Percentiles rank a stretch among this genome's conserved stretches.
These are phyloP conservation scores for Globisporangium apiculatum DNA, from an alignment of 352 stramenopile genomes.

Conservation along the genomic window DNA sequence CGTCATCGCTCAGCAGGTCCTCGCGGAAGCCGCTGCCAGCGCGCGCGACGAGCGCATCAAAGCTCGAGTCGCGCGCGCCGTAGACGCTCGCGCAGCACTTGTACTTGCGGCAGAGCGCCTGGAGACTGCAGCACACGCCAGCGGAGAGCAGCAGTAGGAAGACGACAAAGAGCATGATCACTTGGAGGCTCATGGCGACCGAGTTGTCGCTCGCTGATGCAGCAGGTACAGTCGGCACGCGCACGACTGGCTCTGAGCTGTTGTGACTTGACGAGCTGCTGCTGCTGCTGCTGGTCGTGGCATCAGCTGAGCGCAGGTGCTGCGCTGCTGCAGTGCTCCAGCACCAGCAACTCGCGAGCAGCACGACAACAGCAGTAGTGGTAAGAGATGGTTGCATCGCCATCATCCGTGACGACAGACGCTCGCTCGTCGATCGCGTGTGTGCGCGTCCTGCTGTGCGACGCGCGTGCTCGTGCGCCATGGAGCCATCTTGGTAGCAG, in stretches of 20 bases:
- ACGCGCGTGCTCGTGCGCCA: too few species aligned
- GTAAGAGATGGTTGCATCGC: not conserved
- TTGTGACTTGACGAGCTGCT: not conserved
- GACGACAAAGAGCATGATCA: slow-evolving; percentile 26
- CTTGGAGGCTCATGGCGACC: slow-evolving; percentile 16
- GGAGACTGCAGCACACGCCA: slow-evolving; percentile 22
- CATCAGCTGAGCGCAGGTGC: not conserved
- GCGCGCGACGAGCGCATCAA: slow-evolving; percentile 18
- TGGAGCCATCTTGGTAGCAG: too few species aligned
- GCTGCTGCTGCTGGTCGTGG: not conserved
- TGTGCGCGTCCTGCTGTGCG: too few species aligned
- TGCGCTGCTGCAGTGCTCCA: not conserved
- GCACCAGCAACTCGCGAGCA: not conserved
- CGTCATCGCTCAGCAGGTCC: slow-evolving; percentile 43
- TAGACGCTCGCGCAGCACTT: slow-evolving; percentile 17
- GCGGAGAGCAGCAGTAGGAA: slow-evolving; percentile 28
- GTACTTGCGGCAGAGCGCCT: slow-evolving; percentile 22
- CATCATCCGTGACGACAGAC: not conserved
- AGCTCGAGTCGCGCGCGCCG: slow-evolving; percentile 13
- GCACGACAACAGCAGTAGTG: not conserved
- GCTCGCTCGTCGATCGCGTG: too few species aligned
- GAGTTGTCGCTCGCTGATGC: not conserved
- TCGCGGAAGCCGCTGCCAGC: slow-evolving; percentile 31
- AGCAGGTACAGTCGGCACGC: not conserved
- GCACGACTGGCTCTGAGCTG: not conserved